Evolutionary conservation across 2,329 filamentous ascomycete species (phyloP), one percentile per base, ranked within the genome.

Genomic region (Xylaria multiplex): DNA sequence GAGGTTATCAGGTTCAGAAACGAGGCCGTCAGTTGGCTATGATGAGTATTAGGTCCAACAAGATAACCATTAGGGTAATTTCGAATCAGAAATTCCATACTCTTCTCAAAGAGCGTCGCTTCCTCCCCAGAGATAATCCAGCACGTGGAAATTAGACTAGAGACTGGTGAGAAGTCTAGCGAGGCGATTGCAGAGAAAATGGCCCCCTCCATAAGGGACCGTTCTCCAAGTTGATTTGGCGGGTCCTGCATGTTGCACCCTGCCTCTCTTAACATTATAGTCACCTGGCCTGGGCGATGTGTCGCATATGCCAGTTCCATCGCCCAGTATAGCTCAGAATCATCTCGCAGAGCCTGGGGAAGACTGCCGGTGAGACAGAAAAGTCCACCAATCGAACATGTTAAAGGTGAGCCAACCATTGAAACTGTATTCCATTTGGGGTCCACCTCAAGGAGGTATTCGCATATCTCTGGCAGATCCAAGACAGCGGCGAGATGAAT

Each of bases 401-500:
- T 57, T 45, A 65, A 27, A 16, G 62, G 56, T 2, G 49, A 43
- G 9, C 62, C 62, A 27, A 60, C 11, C 4, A 9, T 14, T 2
- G 56, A 60, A 50, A 56, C 37, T 1, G 32, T 54, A 13, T 65
- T 60, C 56, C 62, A 55, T 4, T 55, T 24, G 22, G 32, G 2
- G 14, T 65, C 56, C 9, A 16, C 16, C 19, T 37, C 13, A 37
- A 65, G 2, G 9, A 65, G 56, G 14, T 65, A 19, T 43, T 65
- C 56, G 19, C 57, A 65, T 35, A 56, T 60, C 14, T 63, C 62
- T 5, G 62, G 49, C 3, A 65, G 56, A 59, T 60, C 62, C 11
- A 65, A 46, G 2, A 24, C 27, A 46, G 62, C 56, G 1, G 62
- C 62, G 19, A 65, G 35, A 52, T 65, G 62, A 19, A 60, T 55